Evolutionary conservation across 306 rosid species (phyloP).

Genomic region (Castanospermum australe): DNA sequence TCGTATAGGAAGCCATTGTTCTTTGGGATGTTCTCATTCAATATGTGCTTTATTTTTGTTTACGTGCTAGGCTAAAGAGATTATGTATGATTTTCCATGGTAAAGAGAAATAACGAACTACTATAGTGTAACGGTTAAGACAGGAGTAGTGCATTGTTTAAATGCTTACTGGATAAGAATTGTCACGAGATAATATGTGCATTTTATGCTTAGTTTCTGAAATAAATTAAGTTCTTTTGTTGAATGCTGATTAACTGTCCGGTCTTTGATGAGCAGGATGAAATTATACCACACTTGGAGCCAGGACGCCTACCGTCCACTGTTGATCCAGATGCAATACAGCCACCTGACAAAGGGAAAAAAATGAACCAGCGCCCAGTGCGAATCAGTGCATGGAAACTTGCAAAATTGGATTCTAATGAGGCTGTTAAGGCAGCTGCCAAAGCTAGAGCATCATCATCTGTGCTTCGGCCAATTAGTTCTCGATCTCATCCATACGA

Average conservation of each 20-base stretch:
- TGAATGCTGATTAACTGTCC: constrained; percentile 24
- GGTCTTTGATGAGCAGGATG: constrained; percentile 56
- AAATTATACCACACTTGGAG: constrained; percentile 83
- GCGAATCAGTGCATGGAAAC: constrained; percentile 84
- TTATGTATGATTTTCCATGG: neutral
- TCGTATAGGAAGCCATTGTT: neutral
- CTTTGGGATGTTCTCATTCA: neutral
- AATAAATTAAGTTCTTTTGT: neutral
- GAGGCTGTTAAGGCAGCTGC: constrained; percentile 77
- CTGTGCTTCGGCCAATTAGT: constrained; percentile 73
- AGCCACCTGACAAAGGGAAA: constrained; percentile 57
- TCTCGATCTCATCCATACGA: constrained; percentile 58
- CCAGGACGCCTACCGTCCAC: constrained; percentile 84
- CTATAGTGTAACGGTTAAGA: neutral
- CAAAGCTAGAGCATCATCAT: constrained; percentile 90
- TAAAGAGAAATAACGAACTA: neutral
- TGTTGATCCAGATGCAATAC: constrained; percentile 78
- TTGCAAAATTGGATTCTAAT: constrained; percentile 75
- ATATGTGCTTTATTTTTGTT: constrained; percentile 1
- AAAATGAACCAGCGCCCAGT: constrained; percentile 55
- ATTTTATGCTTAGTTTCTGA: neutral
- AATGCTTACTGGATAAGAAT: constrained; percentile 2
- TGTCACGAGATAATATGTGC: neutral
- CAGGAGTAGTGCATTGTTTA: neutral
- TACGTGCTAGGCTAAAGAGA: neutral